phyloP scores from a whole-genome alignment of 2,329 filamentous ascomycete genomes.

The Graphium sp. region DNA sequence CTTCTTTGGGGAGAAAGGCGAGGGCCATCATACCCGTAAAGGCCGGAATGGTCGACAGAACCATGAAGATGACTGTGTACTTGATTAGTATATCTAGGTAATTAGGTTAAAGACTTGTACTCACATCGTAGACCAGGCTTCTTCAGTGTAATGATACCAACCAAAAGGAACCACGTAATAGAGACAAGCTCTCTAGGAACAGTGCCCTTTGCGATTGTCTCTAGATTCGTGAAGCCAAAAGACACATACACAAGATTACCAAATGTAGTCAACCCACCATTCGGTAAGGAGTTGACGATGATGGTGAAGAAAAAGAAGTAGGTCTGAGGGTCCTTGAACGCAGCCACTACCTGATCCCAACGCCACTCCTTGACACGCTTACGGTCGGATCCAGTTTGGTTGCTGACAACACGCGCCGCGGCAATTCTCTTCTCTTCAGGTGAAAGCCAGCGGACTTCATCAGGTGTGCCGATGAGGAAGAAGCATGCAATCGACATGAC shows the following conservation, averaged over 20 bases:
- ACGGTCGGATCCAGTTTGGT: slow-evolving; percentile 8
- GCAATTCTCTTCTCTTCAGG: slow-evolving; percentile 11
- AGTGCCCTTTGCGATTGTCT: slow-evolving; percentile 11
- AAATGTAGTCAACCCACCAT: slow-evolving; percentile 11
- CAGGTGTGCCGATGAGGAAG: slow-evolving; percentile 13
- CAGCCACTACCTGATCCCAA: slow-evolving; percentile 8
- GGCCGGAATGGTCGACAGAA: slow-evolving; percentile 10
- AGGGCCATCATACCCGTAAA: slow-evolving; percentile 11
- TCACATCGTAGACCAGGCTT: slow-evolving; percentile 10
- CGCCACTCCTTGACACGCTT: slow-evolving; percentile 7
- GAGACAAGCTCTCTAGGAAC: slow-evolving; percentile 8
- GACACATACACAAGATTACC: slow-evolving; percentile 10
- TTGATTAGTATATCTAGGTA: neutral
- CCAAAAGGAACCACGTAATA: slow-evolving; percentile 10
- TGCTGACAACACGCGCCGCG: slow-evolving; percentile 8
- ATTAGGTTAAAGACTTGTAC: slow-evolving; percentile 2
- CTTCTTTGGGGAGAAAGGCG: slow-evolving; percentile 8
- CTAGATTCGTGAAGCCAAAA: slow-evolving; percentile 11
- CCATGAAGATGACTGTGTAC: slow-evolving; percentile 9
- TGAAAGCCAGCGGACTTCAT: slow-evolving; percentile 14
- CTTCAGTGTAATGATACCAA: slow-evolving; percentile 8
- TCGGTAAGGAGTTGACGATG: slow-evolving; percentile 11
- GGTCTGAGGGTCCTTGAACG: slow-evolving; percentile 10
- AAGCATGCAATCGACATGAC: slow-evolving; percentile 8
- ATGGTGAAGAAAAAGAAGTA: slow-evolving; percentile 14